These are phyloP conservation scores for Trametes sp. DNA, from an alignment of 1,284 basidiomycete genomes.

Conservation along the genomic window DNA sequence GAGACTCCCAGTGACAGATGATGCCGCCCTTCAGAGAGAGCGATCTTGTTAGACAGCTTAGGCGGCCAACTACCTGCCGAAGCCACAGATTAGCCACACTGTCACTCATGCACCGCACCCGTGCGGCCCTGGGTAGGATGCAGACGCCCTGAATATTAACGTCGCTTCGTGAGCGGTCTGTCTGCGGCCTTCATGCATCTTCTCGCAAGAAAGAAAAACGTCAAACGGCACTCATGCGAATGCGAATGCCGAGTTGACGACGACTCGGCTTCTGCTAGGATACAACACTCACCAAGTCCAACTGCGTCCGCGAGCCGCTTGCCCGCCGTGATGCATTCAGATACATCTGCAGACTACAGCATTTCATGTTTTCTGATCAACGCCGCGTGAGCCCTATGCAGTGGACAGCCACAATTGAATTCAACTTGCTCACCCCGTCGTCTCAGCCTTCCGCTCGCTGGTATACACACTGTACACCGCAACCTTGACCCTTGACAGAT, in stretches of 20 bases:
- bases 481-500: neutral
- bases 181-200: neutral
- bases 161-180: neutral
- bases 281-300: neutral
- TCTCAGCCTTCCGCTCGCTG: neutral
- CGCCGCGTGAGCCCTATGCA: constrained; percentile 6
- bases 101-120: neutral
- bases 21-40: neutral
- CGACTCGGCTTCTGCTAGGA: neutral
- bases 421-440: neutral
- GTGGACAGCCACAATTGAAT: constrained; percentile 6
- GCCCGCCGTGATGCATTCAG: neutral
- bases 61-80: neutral
- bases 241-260: neutral
- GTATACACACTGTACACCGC: neutral
- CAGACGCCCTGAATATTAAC: neutral
- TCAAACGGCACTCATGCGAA: too few relatives aligned
- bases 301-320: neutral
- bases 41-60: neutral
- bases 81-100: neutral
- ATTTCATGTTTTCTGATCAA: constrained; percentile 3
- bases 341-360: neutral
- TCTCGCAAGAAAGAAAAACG: too few relatives aligned
- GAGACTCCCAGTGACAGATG: neutral
- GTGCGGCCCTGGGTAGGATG: neutral